Conservation (phyloP, 1,284 basidiomycete species). For the Hemileia vastatrix region DNA sequence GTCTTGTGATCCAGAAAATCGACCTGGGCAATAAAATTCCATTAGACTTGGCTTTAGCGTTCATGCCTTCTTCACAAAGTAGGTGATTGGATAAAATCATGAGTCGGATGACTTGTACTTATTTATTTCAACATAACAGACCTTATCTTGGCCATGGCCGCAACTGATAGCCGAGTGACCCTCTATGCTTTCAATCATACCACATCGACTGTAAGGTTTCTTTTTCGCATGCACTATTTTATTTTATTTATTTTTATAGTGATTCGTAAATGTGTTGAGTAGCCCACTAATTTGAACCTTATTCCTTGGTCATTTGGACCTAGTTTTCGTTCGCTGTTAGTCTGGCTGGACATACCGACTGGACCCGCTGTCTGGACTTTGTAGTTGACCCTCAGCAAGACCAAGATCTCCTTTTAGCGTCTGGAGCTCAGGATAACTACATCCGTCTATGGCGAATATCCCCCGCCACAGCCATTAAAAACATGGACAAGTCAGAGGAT, state of each 20-base stretch:
- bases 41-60: slow-evolving; percentile 57
- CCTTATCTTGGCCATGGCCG: slow-evolving; percentile 62
- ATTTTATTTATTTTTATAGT: slow-evolving; percentile 47
- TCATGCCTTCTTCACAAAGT: slow-evolving; percentile 62
- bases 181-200: slow-evolving; percentile 61
- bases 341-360: slow-evolving; percentile 84
- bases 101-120: not conserved
- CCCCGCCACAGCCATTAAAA: no score
- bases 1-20: slow-evolving; percentile 61
- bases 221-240: no score
- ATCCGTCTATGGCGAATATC: slow-evolving; percentile 83
- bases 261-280: not conserved
- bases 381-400: slow-evolving; percentile 44
- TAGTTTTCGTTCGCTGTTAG: slow-evolving; percentile 49
- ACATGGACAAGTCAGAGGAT: slow-evolving; percentile 49
- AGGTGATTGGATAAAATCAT: not conserved
- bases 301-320: slow-evolving; percentile 13
- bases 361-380: slow-evolving; percentile 73
- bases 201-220: slow-evolving; percentile 25
- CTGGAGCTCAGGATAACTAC: slow-evolving; percentile 83
- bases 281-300: not conserved
- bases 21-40: slow-evolving; percentile 62
- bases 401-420: slow-evolving; percentile 58
- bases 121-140: slow-evolving; percentile 47
- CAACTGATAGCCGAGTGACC: slow-evolving; percentile 64